Evolutionary conservation across 2,329 filamentous ascomycete species (phyloP).

Genomic region (Calcarisporium arbuscula): DNA sequence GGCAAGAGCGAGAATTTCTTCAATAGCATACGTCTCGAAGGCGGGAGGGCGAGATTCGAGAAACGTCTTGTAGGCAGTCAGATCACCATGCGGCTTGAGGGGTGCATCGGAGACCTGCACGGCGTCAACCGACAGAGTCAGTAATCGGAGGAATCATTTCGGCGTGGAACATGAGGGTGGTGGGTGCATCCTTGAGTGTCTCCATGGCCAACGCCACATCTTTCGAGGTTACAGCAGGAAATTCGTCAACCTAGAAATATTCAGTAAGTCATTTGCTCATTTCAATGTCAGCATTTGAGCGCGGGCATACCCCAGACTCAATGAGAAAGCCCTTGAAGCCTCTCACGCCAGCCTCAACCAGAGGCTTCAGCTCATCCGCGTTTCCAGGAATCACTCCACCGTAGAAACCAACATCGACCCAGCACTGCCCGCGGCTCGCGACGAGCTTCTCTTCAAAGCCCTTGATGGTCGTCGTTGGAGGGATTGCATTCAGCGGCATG

Average conservation of each 20-base stretch:
- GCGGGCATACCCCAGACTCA: conserved; percentile 75
- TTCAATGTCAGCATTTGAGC: too few species aligned
- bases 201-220: conserved; percentile 78
- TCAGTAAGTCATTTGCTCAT: conserved; percentile 9
- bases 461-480: conserved; percentile 83
- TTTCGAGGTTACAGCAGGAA: conserved; percentile 75
- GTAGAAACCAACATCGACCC: conserved; percentile 99
- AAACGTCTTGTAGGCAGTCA: conserved; percentile 82
- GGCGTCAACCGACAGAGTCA: conserved; percentile 70
- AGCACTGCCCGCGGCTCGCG: conserved; percentile 82
- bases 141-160: conserved; percentile 93
- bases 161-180: conserved; percentile 97
- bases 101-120: conserved; percentile 65
- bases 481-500: conserved; percentile 96
- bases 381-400: conserved; percentile 93
- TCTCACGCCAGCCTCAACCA: conserved; percentile 80
- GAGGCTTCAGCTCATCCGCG: conserved; percentile 64
- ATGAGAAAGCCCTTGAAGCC: conserved; percentile 98
- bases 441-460: conserved; percentile 79
- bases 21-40: conserved; percentile 87
- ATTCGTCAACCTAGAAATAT: conserved; percentile 72
- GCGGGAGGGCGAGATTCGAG: conserved; percentile 80
- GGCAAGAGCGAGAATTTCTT: conserved; percentile 77
- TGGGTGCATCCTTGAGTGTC: conserved; percentile 72
- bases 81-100: conserved; percentile 61